These are phyloP conservation scores for Bryopsis sp. DNA, from an alignment of 139 green algal genomes.

Conservation along the genomic window DNA sequence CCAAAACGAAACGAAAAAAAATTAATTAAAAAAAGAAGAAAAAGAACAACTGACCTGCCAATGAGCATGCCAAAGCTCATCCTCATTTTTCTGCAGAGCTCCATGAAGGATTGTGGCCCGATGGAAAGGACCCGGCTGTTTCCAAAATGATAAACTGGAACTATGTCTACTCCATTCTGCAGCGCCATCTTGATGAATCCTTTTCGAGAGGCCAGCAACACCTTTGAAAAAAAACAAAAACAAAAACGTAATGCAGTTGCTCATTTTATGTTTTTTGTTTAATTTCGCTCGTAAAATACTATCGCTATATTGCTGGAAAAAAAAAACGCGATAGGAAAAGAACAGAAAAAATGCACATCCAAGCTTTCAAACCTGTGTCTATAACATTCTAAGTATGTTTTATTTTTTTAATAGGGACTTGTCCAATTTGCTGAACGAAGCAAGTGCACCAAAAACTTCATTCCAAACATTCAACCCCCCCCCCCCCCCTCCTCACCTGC, in stretches of 20 bases:
- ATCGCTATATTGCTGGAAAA: neutral
- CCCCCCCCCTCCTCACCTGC: neutral
- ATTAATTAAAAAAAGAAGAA: no score
- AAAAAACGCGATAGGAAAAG: neutral
- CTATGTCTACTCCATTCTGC: conserved; percentile 7
- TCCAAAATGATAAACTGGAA: conserved; percentile 18
- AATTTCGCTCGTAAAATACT: neutral
- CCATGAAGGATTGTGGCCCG: conserved; percentile 10
- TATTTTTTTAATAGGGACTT: neutral
- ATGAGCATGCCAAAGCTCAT: conserved; percentile 12
- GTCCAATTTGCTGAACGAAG: neutral
- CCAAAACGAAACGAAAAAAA: no score
- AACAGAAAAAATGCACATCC: neutral
- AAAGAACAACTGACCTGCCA: neutral
- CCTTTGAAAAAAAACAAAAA: neutral
- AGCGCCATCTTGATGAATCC: conserved; percentile 11
- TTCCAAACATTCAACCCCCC: neutral
- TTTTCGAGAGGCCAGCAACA: neutral
- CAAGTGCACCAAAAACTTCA: neutral
- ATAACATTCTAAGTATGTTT: neutral
- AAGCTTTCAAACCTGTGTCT: neutral
- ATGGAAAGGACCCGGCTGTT: conserved; percentile 14
- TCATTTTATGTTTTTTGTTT: neutral
- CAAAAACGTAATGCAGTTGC: neutral
- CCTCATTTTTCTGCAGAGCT: conserved; percentile 12